Evolutionary conservation across 2,329 filamentous ascomycete species (phyloP).

Genomic region (Emmonsiellopsis sp.): DNA sequence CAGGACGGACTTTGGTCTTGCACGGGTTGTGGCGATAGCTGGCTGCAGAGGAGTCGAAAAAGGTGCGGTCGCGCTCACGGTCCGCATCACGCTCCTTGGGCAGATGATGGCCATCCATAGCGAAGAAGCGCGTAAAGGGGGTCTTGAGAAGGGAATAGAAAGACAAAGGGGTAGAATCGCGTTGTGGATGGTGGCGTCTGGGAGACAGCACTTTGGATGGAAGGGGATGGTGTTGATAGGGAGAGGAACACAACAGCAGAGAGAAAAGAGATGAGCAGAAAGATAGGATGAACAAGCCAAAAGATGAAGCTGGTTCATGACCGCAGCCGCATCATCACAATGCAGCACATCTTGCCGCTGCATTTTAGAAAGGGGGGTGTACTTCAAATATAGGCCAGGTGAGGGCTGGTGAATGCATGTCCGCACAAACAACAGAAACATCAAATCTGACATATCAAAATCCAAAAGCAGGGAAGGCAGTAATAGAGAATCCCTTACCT

Average conservation of each 20-base stretch:
- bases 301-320: background rate
- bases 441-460: too few species aligned
- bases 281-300: background rate
- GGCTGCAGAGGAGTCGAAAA: slow-evolving; percentile 9
- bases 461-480: background rate
- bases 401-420: too few species aligned
- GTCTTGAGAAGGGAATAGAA: background rate
- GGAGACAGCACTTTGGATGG: background rate
- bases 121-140: background rate
- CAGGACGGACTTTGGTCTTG: slow-evolving; percentile 11
- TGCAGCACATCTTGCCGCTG: background rate
- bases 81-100: background rate
- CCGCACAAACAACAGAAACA: too few species aligned
- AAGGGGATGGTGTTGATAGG: slow-evolving; percentile 3
- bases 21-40: slow-evolving; percentile 12
- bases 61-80: slow-evolving; percentile 4
- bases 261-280: background rate
- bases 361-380: too few species aligned
- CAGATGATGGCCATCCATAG: background rate
- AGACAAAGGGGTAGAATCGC: background rate
- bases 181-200: background rate
- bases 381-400: too few species aligned
- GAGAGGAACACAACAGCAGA: slow-evolving; percentile 1
- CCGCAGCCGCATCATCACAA: background rate
- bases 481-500: slow-evolving; percentile 31